Evolutionary conservation across 2,329 filamentous ascomycete species (phyloP), one percentile per base, ranked within the genome.

Genomic region (Aspergillus sp.): DNA sequence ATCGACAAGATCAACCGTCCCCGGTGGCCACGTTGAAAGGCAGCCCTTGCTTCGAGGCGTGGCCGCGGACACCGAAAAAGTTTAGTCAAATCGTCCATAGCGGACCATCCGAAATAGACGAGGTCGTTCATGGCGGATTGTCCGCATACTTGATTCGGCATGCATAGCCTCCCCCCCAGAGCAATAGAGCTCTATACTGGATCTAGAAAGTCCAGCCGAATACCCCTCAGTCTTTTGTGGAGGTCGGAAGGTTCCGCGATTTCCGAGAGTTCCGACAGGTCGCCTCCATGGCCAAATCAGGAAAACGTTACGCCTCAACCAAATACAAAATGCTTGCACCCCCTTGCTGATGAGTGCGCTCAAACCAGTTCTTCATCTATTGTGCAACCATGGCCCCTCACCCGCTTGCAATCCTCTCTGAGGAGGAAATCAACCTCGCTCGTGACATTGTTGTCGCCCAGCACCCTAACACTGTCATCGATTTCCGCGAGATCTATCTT

Each of bases 401-500:
- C 46, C 72, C 72, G 8, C 66, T 75, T 9, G 61, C 69, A 24
- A 70, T 70, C 45, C 71, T 75, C 61, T 72, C 71, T 11, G 65
- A 67, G 46, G 63, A 63, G 30, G 72, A 75, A 59, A 73, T 67
- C 39, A 72, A 72, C 49, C 40, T 67, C 24, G 72, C 72, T n/a
- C 71, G 72, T 42, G 70, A 73, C 50, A 62, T 74, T 11, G 63
- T 74, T 30, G 52, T 67, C 19, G 66, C 65, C 3, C 59, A 61
- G 11, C 68, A 74, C 40, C 68, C 71, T 3, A 57, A 67, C 40
- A 68, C 68, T 4, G 64, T 73, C 22, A 68, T 75, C 22, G 69
- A 72, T 48, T 83, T 83, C 63, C 75, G 80, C 1, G 79, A 81
- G 59, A 83, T 83, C 27, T 82, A 73, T 59, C 71, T 83, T 0